phyloP scores from a whole-genome alignment of 139 green algal species.

The Auxenochlorella protothecoides region DNA sequence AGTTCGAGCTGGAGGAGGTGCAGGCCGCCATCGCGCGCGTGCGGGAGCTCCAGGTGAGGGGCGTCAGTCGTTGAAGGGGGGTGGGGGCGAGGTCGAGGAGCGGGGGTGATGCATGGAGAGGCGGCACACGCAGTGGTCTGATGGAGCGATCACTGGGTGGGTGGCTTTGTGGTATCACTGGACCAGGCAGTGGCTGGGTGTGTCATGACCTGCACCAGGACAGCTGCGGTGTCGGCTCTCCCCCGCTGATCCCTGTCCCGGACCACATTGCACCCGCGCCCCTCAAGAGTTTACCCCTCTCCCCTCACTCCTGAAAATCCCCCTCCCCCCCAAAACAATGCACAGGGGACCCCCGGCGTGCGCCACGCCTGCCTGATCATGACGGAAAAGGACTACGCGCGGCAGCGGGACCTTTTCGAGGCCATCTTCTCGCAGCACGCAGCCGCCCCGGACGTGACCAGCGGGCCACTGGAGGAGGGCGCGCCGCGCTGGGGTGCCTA shows the following conservation, averaged over 20 bases:
- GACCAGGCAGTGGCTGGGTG: too few species aligned
- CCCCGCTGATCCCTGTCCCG: too few species aligned
- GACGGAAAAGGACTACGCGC: constrained; percentile 31
- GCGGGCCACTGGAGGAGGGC: constrained; percentile 6
- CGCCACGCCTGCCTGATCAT: constrained; percentile 24
- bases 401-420: constrained; percentile 22
- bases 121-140: too few species aligned
- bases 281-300: too few species aligned
- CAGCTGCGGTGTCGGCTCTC: too few species aligned
- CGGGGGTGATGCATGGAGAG: background rate
- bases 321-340: too few species aligned
- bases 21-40: background rate
- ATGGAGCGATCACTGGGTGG: too few species aligned
- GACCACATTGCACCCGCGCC: too few species aligned
- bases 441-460: constrained; percentile 1
- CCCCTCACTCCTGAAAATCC: too few species aligned
- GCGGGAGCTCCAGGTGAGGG: background rate
- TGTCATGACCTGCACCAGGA: too few species aligned
- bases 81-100: background rate
- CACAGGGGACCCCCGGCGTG: background rate
- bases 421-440: constrained; percentile 15
- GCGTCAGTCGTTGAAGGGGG: background rate
- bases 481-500: constrained; percentile 24
- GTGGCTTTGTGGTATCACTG: too few species aligned
- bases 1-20: constrained; percentile 25